Conservation (phyloP, 495 filamentous ascomycete species). For the Zalerion maritima region DNA sequence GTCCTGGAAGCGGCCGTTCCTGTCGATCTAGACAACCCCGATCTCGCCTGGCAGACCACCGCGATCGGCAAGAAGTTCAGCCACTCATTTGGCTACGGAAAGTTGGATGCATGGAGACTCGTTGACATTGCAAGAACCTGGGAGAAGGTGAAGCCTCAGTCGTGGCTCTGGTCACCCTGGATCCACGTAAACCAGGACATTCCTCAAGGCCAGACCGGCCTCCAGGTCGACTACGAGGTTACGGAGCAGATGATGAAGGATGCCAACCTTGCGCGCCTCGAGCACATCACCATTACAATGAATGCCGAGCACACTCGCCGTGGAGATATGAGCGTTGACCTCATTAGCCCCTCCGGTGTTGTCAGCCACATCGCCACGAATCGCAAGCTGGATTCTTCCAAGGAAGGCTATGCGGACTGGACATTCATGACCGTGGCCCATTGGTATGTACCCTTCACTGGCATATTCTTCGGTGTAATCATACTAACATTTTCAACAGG, state of each 20-base stretch:
- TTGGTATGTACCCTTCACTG: constrained; percentile 45
- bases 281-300: constrained; percentile 97
- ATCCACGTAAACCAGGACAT: constrained; percentile 74
- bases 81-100: constrained; percentile 90
- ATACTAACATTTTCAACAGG: constrained; percentile 33
- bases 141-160: constrained; percentile 87
- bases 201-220: constrained; percentile 70
- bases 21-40: constrained; percentile 55
- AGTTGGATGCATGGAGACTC: constrained; percentile 74
- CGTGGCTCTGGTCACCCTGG: constrained; percentile 90
- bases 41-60: constrained; percentile 65
- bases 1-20: constrained; percentile 74
- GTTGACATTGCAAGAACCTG: constrained; percentile 78
- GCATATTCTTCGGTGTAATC: constrained; percentile 4
- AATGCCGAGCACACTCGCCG: constrained; percentile 75
- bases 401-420: constrained; percentile 81
- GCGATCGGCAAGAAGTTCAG: constrained; percentile 73
- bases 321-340: constrained; percentile 84
- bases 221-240: constrained; percentile 64
- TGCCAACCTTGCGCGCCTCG: constrained; percentile 72
- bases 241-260: constrained; percentile 58
- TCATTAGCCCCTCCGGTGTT: constrained; percentile 70
- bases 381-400: constrained; percentile 46
- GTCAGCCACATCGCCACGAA: constrained; percentile 70
- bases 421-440: constrained; percentile 97